Evolutionary conservation across 2,329 filamentous ascomycete genomes (phyloP).

Genomic region (Sphaerulina musiva): DNA sequence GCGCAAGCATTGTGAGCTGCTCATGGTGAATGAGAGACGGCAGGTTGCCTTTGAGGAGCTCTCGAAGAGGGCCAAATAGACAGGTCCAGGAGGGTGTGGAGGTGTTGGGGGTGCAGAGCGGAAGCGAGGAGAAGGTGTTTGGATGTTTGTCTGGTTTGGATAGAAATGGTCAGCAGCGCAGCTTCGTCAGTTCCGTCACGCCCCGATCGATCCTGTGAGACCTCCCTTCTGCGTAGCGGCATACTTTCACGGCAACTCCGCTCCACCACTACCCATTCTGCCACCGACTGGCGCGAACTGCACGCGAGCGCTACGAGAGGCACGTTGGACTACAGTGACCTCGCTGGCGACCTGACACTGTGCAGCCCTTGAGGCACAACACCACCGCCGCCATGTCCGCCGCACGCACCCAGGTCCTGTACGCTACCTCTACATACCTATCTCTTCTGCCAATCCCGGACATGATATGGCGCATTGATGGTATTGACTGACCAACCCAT

Average conservation of each 20-base stretch:
- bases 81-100: constrained; percentile 6
- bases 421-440: constrained; percentile 7
- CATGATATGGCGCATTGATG: background rate
- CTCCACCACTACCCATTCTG: too few relatives aligned
- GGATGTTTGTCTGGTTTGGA: background rate
- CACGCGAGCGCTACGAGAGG: background rate
- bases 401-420: constrained; percentile 34
- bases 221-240: too few relatives aligned
- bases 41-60: constrained; percentile 26
- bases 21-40: constrained; percentile 31
- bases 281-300: background rate
- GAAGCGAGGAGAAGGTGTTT: background rate
- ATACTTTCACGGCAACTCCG: too few relatives aligned
- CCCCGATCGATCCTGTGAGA: too few relatives aligned
- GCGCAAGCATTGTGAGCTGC: constrained; percentile 36
- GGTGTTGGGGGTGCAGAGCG: background rate
- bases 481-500: constrained; percentile 1
- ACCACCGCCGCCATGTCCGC: constrained; percentile 23
- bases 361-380: background rate
- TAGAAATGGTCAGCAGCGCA: background rate
- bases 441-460: background rate
- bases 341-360: background rate
- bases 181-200: background rate
- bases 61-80: constrained; percentile 13
- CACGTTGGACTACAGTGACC: background rate